Conservation (phyloP, 2,329 filamentous ascomycete genomes). For the Trichophyton equinum region DNA sequence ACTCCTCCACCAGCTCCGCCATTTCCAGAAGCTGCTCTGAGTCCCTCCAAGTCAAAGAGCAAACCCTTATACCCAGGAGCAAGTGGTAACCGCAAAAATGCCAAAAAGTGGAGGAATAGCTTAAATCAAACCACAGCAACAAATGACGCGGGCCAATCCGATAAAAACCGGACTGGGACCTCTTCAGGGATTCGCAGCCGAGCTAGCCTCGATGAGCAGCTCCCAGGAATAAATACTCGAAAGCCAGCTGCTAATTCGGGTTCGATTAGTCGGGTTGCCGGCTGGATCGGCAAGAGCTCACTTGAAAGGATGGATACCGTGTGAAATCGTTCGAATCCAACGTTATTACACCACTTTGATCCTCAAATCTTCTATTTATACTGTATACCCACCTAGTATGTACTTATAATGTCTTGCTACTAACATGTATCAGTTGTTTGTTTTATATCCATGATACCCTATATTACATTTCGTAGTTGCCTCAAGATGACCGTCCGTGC, state of each 20-base stretch:
- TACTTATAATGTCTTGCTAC: too few species aligned
- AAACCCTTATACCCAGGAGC: background rate
- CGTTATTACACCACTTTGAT: too few species aligned
- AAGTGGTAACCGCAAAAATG: background rate
- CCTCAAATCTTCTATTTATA: too few species aligned
- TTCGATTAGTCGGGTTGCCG: background rate
- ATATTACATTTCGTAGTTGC: too few species aligned
- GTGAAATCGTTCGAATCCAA: background rate
- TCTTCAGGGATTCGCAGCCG: background rate
- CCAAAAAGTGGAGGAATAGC: background rate
- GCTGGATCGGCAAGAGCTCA: slow-evolving; percentile 1
- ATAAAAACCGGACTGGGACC: background rate
- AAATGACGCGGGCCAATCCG: background rate
- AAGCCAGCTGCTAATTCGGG: background rate
- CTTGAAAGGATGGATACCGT: slow-evolving; percentile 4
- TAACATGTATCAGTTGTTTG: too few species aligned
- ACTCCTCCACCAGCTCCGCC: background rate
- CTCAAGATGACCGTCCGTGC: too few species aligned
- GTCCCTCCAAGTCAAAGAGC: background rate
- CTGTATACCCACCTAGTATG: too few species aligned
- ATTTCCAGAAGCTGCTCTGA: background rate
- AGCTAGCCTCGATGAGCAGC: background rate
- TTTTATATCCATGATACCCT: too few species aligned
- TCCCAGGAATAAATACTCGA: background rate
- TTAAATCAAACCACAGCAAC: background rate